Evolutionary conservation across 345 rosid species (phyloP).

Genomic region (Cochlearia excelsa): DNA sequence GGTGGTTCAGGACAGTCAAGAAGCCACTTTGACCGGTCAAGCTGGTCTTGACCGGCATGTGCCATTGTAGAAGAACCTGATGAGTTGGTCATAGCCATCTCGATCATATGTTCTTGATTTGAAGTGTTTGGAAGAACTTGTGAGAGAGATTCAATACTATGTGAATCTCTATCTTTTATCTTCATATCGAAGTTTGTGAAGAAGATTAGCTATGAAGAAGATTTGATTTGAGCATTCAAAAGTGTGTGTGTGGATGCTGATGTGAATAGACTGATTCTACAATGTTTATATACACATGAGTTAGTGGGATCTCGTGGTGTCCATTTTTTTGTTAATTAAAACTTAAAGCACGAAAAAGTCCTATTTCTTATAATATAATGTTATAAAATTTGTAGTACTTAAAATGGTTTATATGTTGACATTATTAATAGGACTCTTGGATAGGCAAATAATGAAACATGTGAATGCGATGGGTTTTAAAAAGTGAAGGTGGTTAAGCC

Average conservation of each 20-base stretch:
- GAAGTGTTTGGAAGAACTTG: conserved; percentile 95
- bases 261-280: conserved; percentile 18
- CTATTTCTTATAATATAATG: background rate
- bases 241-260: conserved; percentile 35
- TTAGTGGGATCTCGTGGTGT: conserved; percentile 38
- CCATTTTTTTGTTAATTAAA: conserved; percentile 29
- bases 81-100: conserved; percentile 44
- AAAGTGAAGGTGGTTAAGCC: conserved; percentile 32
- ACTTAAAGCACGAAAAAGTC: conserved; percentile 15
- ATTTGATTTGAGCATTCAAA: conserved; percentile 34
- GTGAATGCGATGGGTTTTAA: conserved; percentile 31
- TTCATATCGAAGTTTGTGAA: conserved; percentile 16
- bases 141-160: conserved; percentile 35
- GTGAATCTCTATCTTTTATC: conserved; percentile 34
- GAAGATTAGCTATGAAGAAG: conserved; percentile 21
- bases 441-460: conserved; percentile 26
- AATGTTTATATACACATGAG: conserved; percentile 35
- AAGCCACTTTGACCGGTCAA: conserved; percentile 60
- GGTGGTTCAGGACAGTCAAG: conserved; percentile 73
- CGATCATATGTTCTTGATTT: conserved; percentile 40
- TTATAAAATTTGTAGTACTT: too few species aligned
- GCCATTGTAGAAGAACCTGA: conserved; percentile 35
- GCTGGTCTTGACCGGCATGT: conserved; percentile 31
- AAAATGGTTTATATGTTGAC: conserved; percentile 2
- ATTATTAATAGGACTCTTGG: conserved; percentile 25